phyloP scores from a whole-genome alignment of 1,139 yeast species.

The Suhomyces yuchorum region DNA sequence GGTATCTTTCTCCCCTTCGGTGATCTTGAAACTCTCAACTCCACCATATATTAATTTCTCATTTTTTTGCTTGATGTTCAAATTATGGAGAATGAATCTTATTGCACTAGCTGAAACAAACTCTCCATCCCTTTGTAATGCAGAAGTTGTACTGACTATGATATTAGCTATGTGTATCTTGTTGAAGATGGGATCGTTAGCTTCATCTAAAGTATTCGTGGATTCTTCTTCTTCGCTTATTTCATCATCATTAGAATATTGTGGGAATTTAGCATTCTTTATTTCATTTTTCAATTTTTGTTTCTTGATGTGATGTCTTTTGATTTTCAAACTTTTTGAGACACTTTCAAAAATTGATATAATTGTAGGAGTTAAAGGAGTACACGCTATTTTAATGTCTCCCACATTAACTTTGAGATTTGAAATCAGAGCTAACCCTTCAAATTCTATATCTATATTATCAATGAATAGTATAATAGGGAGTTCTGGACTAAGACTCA shows the following conservation, averaged over 20 bases:
- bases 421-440: constrained; percentile 52
- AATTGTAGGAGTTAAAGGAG: constrained; percentile 40
- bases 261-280: constrained; percentile 30
- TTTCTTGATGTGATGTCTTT: constrained; percentile 34
- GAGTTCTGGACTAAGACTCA: constrained; percentile 18
- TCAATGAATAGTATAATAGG: constrained; percentile 36
- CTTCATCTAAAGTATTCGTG: constrained; percentile 17
- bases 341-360: constrained; percentile 35
- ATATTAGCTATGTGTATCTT: constrained; percentile 37
- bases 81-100: constrained; percentile 29
- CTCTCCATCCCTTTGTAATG: constrained; percentile 39
- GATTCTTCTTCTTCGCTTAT: constrained; percentile 12
- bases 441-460: constrained; percentile 43
- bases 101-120: constrained; percentile 38
- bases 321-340: constrained; percentile 34
- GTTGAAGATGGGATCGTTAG: constrained; percentile 28
- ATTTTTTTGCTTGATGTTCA: constrained; percentile 47
- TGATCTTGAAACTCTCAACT: constrained; percentile 33
- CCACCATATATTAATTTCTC: constrained; percentile 51
- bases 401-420: constrained; percentile 52
- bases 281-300: constrained; percentile 23
- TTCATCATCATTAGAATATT: constrained; percentile 30
- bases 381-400: constrained; percentile 43
- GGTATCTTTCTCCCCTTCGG: constrained; percentile 21
- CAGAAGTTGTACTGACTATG: constrained; percentile 47